Percentiles rank a stretch among this genome's conserved stretches.
These are phyloP conservation scores for Haematococcus lacustris DNA, from an alignment of 139 green algal species.

Conservation along the genomic window DNA sequence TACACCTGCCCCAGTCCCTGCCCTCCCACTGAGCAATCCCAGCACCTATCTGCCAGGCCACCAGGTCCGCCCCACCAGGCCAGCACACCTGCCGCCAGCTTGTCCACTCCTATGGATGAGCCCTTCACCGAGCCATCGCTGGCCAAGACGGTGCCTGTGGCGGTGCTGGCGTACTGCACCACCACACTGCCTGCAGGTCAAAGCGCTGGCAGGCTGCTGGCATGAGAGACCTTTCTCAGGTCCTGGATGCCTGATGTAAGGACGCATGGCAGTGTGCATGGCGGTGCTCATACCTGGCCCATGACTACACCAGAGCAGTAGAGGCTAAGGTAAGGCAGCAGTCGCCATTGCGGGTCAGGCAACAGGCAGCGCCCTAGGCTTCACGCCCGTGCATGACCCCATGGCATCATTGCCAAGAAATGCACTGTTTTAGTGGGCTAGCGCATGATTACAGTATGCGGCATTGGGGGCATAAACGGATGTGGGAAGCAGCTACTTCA, in stretches of 20 bases:
- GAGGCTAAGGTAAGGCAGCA: neutral
- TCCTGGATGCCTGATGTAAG: too few species aligned
- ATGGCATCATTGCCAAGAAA: too few species aligned
- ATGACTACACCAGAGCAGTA: neutral
- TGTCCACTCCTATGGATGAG: neutral
- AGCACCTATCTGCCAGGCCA: too few species aligned
- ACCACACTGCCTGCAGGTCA: neutral
- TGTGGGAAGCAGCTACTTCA: neutral
- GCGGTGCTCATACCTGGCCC: neutral
- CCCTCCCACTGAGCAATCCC: too few species aligned
- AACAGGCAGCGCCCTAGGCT: neutral
- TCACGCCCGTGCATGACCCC: too few species aligned
- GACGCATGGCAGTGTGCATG: neutral
- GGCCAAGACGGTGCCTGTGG: slow-evolving; percentile 10
- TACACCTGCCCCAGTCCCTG: too few species aligned
- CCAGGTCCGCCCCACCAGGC: too few species aligned
- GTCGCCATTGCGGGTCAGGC: neutral
- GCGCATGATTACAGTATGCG: too few species aligned
- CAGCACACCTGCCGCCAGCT: neutral
- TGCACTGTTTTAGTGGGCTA: too few species aligned
- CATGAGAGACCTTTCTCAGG: too few species aligned
- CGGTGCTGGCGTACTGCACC: slow-evolving; percentile 11
- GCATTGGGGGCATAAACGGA: neutral
- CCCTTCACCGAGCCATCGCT: neutral
- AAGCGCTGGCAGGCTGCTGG: neutral